phyloP scores from a whole-genome alignment of 2,329 filamentous ascomycete species.

The Fusarium subglutinans region DNA sequence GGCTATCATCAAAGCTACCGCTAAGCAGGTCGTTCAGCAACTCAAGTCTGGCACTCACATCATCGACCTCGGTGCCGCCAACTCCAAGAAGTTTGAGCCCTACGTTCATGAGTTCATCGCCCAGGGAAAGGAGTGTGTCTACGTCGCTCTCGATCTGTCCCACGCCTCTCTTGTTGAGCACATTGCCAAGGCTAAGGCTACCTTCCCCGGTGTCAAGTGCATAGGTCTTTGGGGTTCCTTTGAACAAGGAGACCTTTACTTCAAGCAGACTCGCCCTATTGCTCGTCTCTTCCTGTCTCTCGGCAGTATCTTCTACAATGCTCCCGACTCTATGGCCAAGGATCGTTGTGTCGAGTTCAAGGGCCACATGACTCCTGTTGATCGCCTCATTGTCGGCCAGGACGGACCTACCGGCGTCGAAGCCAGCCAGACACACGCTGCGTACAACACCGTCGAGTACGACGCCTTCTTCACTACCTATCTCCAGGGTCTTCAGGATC shows the following conservation, averaged over 20 bases:
- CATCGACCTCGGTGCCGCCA: constrained; percentile 36
- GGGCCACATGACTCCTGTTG: constrained; percentile 9
- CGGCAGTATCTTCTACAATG: constrained; percentile 40
- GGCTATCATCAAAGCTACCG: constrained; percentile 32
- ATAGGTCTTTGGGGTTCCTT: constrained; percentile 38
- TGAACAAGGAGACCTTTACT: constrained; percentile 35
- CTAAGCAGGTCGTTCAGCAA: constrained; percentile 16
- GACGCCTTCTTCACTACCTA: constrained; percentile 27
- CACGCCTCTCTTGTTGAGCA: constrained; percentile 22
- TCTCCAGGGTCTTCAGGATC: constrained; percentile 15
- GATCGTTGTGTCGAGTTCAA: constrained; percentile 32
- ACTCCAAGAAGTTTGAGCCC: constrained; percentile 36
- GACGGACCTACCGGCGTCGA: constrained; percentile 18
- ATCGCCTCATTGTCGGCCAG: constrained; percentile 33
- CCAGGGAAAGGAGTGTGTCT: constrained; percentile 34
- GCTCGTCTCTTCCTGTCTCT: constrained; percentile 34
- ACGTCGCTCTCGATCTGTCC: constrained; percentile 33
- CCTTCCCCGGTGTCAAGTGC: constrained; percentile 24
- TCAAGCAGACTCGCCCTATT: neutral
- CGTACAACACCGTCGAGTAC: constrained; percentile 32
- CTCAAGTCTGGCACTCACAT: constrained; percentile 28
- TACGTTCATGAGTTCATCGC: constrained; percentile 31
- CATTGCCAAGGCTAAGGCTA: constrained; percentile 20
- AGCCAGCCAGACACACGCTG: neutral
- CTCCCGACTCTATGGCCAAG: constrained; percentile 24